Percentiles rank a stretch among this genome's conserved stretches.
Evolutionary conservation across 2,329 filamentous ascomycete species (phyloP).

Genomic region (Phialocephala subalpina): DNA sequence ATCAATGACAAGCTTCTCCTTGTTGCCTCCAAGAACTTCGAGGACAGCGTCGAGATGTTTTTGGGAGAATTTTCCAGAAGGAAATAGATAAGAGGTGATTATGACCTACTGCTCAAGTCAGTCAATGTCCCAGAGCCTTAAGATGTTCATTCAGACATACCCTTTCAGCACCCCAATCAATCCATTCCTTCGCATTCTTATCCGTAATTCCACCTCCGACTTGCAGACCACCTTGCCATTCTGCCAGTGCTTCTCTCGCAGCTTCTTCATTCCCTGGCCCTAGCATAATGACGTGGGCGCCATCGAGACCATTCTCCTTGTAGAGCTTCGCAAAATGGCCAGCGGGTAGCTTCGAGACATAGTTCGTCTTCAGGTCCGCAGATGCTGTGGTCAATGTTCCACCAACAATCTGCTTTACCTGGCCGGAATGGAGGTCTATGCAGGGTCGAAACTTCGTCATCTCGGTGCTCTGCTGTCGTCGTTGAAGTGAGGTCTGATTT

Average conservation of each 20-base stretch:
- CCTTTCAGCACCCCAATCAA: slow-evolving; percentile 88
- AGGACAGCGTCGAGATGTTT: slow-evolving; percentile 79
- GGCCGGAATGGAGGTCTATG: slow-evolving; percentile 96
- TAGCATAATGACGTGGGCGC: slow-evolving; percentile 96
- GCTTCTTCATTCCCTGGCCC: slow-evolving; percentile 86
- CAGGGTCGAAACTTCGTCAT: slow-evolving; percentile 98
- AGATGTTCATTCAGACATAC: slow-evolving; percentile 54
- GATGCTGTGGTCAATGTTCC: slow-evolving; percentile 81
- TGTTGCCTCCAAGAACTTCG: slow-evolving; percentile 75
- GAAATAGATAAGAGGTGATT: slow-evolving; percentile 95
- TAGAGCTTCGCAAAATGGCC: slow-evolving; percentile 85
- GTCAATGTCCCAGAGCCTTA: background rate
- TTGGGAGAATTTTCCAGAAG: slow-evolving; percentile 81
- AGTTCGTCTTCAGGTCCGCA: slow-evolving; percentile 83
- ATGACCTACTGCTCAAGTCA: slow-evolving; percentile 74
- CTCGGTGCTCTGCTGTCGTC: slow-evolving; percentile 29
- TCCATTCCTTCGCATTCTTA: slow-evolving; percentile 84
- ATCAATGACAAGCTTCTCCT: slow-evolving; percentile 87
- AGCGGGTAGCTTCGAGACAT: slow-evolving; percentile 84
- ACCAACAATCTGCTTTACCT: slow-evolving; percentile 98
- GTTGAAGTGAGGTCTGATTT: slow-evolving; percentile 15
- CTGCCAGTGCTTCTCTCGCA: slow-evolving; percentile 76
- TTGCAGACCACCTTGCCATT: slow-evolving; percentile 85
- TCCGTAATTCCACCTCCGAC: slow-evolving; percentile 94
- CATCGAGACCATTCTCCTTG: slow-evolving; percentile 73